Evolutionary conservation across 108 stramenopile species (phyloP), one percentile per base, ranked within the genome.

Genomic region (Cylindrotheca fusiformis): DNA sequence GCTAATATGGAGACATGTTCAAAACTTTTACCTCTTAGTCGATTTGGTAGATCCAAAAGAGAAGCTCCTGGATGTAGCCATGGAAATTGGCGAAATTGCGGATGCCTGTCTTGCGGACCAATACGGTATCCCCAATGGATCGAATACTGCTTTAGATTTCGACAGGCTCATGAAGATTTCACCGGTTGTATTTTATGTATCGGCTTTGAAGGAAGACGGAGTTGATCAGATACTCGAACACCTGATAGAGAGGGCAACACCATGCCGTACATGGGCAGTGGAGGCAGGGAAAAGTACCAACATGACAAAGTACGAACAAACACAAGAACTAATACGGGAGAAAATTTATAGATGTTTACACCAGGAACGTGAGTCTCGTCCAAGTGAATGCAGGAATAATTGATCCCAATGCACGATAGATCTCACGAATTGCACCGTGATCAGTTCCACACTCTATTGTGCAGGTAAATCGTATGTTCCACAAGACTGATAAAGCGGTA

Each of bases 271-370:
- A 8, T 96, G 91, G 91, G 65, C 85, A 18, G 64, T 94, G 4
- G 69, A 83, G 45, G 49, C 72, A 8, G 77, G 81, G 23, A 58
- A 75, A 61, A 57, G 56, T 21, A 79, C 93, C 33, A 68, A 67
- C 31, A 75, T 93, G 85, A 72, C 84, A 24, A 56, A 62, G 8
- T 19, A 67, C 19, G 87, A 87, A 56, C 86, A 83, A 21, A 75
- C 94, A 19, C 82, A 92, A 72, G 91, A 96, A 53, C 68, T 96
- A 19, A 70, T 97, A 48, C 82, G 90, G n/a, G 96, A 97, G 69
- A 90, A 91, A 50, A 74, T 95, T 22, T 95, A 92, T 65, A 66
- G 88, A 56, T 77, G 84, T 68, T 69, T 92, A 61, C 93, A 97
- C 74, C 71, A 74, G 24, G 94, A 96, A 71, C 36, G 36, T 41